Base-by-base conservation (phyloP, 2,329 filamentous ascomycete genomes). In the Geosmithia morbida region DNA sequence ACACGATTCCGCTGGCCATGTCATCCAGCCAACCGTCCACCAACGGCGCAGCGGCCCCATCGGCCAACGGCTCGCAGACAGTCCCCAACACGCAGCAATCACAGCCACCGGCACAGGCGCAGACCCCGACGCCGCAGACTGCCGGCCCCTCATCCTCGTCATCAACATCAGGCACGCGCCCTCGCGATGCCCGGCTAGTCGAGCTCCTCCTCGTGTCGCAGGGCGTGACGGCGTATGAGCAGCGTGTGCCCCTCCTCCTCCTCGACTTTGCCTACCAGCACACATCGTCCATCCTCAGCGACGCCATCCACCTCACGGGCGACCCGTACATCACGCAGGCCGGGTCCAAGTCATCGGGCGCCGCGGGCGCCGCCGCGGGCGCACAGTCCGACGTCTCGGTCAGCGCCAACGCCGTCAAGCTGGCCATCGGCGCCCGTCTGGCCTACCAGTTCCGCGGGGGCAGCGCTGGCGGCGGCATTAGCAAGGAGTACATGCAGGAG, bases 201-300 rank as follows among this genome's bases (percentile, higher is more conserved):
- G 85, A 90, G 66, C 77, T 89, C 17, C 76, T 92, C 46, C 79
- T 92, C 45, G 82, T 81, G 18, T 83, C 83, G 7, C 82, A 88
- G 56, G 85, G 85, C 58, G 85, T 90, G 10, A 81, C 82, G 4
- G 74, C 81, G 41, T 92, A 87, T 70, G 85, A 90, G 62, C 78
- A 84, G 61, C 85, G 86, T 57, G 85, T 92, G 1, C 86, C 86
- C 0, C 75, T 90, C 1, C 79, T 89, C 49, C 79, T 92, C 45
- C 80, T 92, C 61, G 86, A 92, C 67, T 90, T 90, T 59, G 84
- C 86, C 45, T 92, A 92, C 72, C 80, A 86, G 39, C 85, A 88
- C 70, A 86, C 83, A 10, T 79, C 79, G 1, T 74, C 77, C 49
- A 72, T 89, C 37, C 77, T 89, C 18, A 78, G 70, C 53, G 84